phyloP scores from a whole-genome alignment of 352 stramenopile species.

The Aphanomyces stellatus region DNA sequence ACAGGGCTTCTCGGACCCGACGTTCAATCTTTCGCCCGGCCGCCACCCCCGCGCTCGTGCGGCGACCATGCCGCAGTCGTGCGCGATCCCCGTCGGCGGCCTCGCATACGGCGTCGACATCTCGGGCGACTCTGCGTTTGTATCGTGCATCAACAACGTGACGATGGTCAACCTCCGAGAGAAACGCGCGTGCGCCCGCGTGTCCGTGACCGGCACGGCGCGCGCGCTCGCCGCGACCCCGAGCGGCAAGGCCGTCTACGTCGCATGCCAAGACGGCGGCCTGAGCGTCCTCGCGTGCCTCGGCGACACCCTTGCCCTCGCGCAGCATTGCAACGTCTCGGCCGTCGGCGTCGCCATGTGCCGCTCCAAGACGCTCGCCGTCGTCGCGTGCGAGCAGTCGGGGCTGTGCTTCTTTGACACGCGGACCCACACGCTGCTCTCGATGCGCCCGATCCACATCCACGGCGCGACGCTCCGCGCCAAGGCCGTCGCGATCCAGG shows the following conservation, averaged over 20 bases:
- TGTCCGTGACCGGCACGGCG: constrained; percentile 3
- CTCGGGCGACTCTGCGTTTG: constrained; percentile 1
- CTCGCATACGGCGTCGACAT: constrained; percentile 14
- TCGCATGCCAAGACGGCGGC: constrained; percentile 15
- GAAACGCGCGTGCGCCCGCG: neutral
- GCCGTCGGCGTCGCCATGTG: constrained; percentile 7
- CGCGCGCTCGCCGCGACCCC: neutral
- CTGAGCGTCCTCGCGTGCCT: neutral
- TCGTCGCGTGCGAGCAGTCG: constrained; percentile 9
- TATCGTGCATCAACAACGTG: constrained; percentile 15
- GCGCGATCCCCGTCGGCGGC: neutral
- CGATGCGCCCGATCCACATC: constrained; percentile 2
- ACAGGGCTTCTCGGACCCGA: neutral
- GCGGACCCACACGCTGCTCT: constrained; percentile 4
- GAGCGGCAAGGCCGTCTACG: constrained; percentile 16
- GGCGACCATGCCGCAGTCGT: constrained; percentile 14
- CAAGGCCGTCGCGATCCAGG: constrained; percentile 6
- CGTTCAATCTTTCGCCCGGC: neutral
- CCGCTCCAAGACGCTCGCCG: constrained; percentile 6
- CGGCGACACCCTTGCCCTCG: neutral
- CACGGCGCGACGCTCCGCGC: neutral
- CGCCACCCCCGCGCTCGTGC: neutral
- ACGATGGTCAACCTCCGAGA: constrained; percentile 1
- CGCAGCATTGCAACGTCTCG: neutral
- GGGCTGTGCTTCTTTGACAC: constrained; percentile 19